Percentiles rank a stretch among this genome's conserved stretches.
phyloP scores from a whole-genome alignment of 2,329 filamentous ascomycete species.

The Nothophoma quercina region DNA sequence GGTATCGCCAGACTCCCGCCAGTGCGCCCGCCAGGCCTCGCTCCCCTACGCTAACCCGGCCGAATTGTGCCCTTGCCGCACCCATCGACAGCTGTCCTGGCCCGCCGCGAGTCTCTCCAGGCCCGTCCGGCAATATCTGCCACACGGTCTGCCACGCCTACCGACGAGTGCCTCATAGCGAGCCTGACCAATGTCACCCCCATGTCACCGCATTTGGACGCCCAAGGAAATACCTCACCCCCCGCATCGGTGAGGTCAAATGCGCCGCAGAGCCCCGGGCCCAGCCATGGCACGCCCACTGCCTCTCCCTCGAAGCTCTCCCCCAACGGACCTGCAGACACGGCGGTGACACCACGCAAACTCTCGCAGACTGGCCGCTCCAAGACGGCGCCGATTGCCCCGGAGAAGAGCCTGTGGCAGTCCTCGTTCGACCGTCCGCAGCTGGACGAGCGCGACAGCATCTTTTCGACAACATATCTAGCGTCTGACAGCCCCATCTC shows the following conservation, averaged over 20 bases:
- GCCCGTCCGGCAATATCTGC: constrained; percentile 42
- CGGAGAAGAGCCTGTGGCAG: constrained; percentile 45
- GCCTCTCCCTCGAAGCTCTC: constrained; percentile 11
- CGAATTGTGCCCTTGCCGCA: constrained; percentile 16
- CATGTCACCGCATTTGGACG: constrained; percentile 52
- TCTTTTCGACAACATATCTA: constrained; percentile 69
- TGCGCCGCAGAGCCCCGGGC: constrained; percentile 30
- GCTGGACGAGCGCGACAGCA: constrained; percentile 68
- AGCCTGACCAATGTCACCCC: constrained; percentile 53
- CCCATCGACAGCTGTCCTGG: constrained; percentile 24
- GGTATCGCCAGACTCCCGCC: constrained; percentile 5
- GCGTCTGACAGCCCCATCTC: constrained; percentile 58
- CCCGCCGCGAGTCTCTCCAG: constrained; percentile 26
- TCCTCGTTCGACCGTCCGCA: constrained; percentile 56
- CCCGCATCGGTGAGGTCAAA: constrained; percentile 51
- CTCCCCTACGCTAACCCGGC: constrained; percentile 27
- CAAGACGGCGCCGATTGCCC: constrained; percentile 46
- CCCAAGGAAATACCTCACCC: constrained; percentile 50
- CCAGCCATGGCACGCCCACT: constrained; percentile 28
- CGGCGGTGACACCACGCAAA: constrained; percentile 40
- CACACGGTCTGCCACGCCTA: constrained; percentile 44
- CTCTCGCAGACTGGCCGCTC: constrained; percentile 50
- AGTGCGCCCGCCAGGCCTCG: constrained; percentile 22
- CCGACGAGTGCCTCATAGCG: constrained; percentile 28
- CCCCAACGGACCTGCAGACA: constrained; percentile 15